Evolutionary conservation across 805 yeast genomes (phyloP), one percentile per base, ranked within the genome.

Genomic region (Yarrowia sp.): DNA sequence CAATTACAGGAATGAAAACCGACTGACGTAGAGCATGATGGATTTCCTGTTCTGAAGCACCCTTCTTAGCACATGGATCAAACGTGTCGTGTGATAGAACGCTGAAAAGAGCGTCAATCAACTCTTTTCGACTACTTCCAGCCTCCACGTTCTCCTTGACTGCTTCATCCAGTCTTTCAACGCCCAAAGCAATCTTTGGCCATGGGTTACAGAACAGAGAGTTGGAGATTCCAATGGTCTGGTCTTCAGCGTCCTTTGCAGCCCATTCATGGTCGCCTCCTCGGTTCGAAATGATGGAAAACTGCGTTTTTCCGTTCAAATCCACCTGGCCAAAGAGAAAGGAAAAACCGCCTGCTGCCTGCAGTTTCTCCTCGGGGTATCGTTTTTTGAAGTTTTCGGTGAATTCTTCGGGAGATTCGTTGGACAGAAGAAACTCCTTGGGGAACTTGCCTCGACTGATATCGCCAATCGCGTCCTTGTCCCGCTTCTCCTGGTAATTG

Each of bases 151-250:
- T 67, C 53, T 75, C 43, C 68, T 74, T 46, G 66, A 75, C 66
- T 17, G 70, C 55, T 15, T 68, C 68, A 13, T 69, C 64, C 8
- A 87, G 76, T 68, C 76, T 79, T 72, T 73, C 74, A 75, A 80
- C 83, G 0, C 94, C 97, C 6, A 78, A 66, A 5, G 74, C 71
- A 0, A 89, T 89, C 73, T 93, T 94, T 0, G 84, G 83, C 98
- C 98, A 93, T 8, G 91, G 89, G 33, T 85, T 80, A 38, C 82
- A 80, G 71, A 80, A 84, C n/a, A 85, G 77, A 2, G 93, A 88
- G 74, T 90, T 90, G 0, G 93, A 88, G 14, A 90, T 73, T 1
- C 91, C 90, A 67, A 87, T 79, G 0, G 86, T 82, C 9, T 76
- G 74, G 17, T 76, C 70, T 36, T 69, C 56, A 9, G 58, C 63